Percentiles rank a stretch among this genome's conserved stretches.
phyloP scores from a whole-genome alignment of 352 stramenopile genomes.

The Phytophthora ramorum region DNA sequence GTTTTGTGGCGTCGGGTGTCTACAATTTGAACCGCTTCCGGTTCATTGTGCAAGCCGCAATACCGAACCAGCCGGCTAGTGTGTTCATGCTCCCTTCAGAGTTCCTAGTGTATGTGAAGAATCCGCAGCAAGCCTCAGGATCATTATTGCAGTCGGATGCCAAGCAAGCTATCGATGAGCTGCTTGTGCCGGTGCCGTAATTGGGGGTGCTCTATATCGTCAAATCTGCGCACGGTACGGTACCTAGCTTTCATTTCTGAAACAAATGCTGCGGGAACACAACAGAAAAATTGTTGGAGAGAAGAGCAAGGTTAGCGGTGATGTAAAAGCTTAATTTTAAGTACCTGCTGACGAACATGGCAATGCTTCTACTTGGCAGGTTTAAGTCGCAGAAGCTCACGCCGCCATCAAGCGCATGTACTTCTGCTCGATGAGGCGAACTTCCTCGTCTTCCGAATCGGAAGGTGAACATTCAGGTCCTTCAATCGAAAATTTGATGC shows the following conservation, averaged over 20 bases:
- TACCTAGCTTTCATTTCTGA: slow-evolving; percentile 1
- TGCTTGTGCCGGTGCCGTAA: slow-evolving; percentile 37
- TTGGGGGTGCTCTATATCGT: background rate
- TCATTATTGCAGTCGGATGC: slow-evolving; percentile 21
- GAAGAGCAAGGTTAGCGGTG: background rate
- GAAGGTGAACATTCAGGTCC: slow-evolving; percentile 36
- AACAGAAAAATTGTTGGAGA: background rate
- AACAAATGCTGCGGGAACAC: background rate
- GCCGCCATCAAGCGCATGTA: slow-evolving; percentile 59
- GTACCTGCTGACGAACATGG: slow-evolving; percentile 26
- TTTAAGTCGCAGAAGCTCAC: slow-evolving; percentile 26
- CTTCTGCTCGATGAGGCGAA: slow-evolving; percentile 79
- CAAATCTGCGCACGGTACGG: background rate
- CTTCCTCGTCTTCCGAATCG: slow-evolving; percentile 83
- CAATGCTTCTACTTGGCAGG: slow-evolving; percentile 7
- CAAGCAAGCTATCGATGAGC: slow-evolving; percentile 29
- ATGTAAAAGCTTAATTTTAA: slow-evolving; percentile 27
- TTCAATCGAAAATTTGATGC: slow-evolving; percentile 69
- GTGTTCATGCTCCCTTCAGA: slow-evolving; percentile 80
- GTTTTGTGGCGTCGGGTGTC: slow-evolving; percentile 73
- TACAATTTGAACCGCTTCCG: slow-evolving; percentile 89
- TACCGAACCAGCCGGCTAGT: slow-evolving; percentile 32
- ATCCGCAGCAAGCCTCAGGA: slow-evolving; percentile 5
- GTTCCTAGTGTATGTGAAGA: slow-evolving; percentile 77
- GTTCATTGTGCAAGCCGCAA: slow-evolving; percentile 53